Conservation (phyloP, 257 asterid species). For the Leonotis leonurus region DNA sequence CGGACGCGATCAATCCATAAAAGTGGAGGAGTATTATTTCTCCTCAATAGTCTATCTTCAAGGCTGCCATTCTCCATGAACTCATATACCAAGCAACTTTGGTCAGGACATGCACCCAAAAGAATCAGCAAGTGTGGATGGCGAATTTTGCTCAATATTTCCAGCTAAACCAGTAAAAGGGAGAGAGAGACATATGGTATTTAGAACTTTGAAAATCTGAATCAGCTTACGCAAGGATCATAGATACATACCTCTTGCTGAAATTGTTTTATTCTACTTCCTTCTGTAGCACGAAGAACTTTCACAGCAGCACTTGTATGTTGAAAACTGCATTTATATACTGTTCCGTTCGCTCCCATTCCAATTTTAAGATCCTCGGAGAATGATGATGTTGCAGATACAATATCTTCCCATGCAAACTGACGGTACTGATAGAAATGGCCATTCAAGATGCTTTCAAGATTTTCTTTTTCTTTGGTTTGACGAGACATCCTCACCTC, state of each 20-base stretch:
- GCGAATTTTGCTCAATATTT: conserved; percentile 65
- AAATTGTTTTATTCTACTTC: conserved; percentile 55
- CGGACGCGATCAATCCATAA: conserved; percentile 68
- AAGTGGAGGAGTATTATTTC: conserved; percentile 52
- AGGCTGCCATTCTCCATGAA: conserved; percentile 89
- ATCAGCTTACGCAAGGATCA: too few relatives aligned
- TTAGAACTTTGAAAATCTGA: conserved; percentile 2
- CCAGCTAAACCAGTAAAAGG: conserved; percentile 45
- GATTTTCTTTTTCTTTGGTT: conserved; percentile 59
- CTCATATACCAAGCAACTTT: conserved; percentile 73
- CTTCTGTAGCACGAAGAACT: conserved; percentile 59
- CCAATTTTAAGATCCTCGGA: conserved; percentile 69
- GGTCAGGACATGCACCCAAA: conserved; percentile 78
- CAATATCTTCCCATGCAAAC: conserved; percentile 82
- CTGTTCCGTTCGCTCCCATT: conserved; percentile 81
- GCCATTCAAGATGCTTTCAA: conserved; percentile 56
- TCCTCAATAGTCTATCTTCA: conserved; percentile 54
- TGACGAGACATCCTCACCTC: conserved; percentile 44
- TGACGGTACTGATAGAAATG: conserved; percentile 40
- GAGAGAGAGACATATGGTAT: conserved; percentile 9
- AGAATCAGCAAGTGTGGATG: conserved; percentile 89
- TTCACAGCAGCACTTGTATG: conserved; percentile 84
- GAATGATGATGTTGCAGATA: conserved; percentile 60
- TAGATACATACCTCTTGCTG: conserved; percentile 73
- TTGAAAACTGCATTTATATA: conserved; percentile 74